Base-by-base conservation (phyloP, 176 grass and related monocot species). In the Aegilops speltoides region DNA sequence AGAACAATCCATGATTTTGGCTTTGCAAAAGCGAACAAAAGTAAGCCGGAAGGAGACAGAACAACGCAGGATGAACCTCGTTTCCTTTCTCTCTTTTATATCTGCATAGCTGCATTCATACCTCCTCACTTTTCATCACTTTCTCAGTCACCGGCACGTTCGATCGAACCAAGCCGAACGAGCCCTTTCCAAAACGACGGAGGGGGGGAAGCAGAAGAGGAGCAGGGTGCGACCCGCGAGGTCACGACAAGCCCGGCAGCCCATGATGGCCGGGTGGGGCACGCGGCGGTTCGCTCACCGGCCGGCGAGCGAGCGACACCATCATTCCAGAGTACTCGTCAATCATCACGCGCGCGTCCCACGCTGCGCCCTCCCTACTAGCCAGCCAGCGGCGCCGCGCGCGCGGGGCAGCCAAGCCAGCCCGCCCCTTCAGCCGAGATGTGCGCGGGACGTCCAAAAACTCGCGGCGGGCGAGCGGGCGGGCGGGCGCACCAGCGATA, bases 241-340 rank as follows among this genome's bases (percentile, higher is more conserved):
- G 43, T 9, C n/a, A 4, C 50, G 80, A 82, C 29, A 26, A 31
- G 81, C n/a, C 13, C 66, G 4, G 6, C 81, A 28, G 57, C 60
- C 9, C 43, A 77, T 50, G 84, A 52, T 62, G 38, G 43, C 15
- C 23, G 79, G 19, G 64, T 36, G 73, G 57, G 84, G 19, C 79
- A 73, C 89, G 76, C 76, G 85, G 32, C 76, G 73, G 77, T 78
- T 48, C 2, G 84, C 72, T 65, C 84, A 77, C 32, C 80, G 79
- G 79, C 74, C 72, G 69, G 71, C 79, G 79, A 81, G 37, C 38
- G 83, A 9, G 86, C 60, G 86, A 36, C 86, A 75, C 62, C 82
- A 71, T 91, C n/a, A 77, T 88, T 78, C 29, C 10, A 10, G 69
- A 12, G 77, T 71, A 77, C 77, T 85, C 86, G 81, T 85, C 86